Evolutionary conservation across 1,284 basidiomycete genomes (phyloP), one percentile per base, ranked within the genome.

Genomic region (Rhodotorula mucilaginosa): DNA sequence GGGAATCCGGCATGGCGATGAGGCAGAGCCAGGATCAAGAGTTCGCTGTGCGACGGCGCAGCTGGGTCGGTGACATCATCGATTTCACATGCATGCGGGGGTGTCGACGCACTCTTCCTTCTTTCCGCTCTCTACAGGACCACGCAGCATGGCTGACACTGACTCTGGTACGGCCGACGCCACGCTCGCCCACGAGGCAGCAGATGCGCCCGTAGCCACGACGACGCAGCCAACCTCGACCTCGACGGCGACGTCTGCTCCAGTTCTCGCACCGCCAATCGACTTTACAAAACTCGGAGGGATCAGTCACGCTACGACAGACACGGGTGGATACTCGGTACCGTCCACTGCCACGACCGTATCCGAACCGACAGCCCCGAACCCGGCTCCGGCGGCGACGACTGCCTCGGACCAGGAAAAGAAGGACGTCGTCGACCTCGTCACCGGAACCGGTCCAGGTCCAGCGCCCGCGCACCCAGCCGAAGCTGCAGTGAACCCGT

Each of bases 381-480:
- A 16, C n/a, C 58, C 34, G 34, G 39, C 34, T 10, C 26, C 34
- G 23, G 18, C 48, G 5, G 3, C 7, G 31, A 29, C 64, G 23
- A 29, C 44, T 39, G 13, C n/a, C 49, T 31, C 26, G 16, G 44
- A 26, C 2, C 44, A 26, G 31, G 26, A 26, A 31, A 31, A 31
- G 13, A 29, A 44, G 21, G 21, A 59, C 8, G 39, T 58, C 39
- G 49, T 52, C 58, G 34, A 52, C 13, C 44, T 67, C 51, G 59
- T 56, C 19, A 51, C 60, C 59, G 52, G 58, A 15, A 58, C 65
- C 18, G 65, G 59, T 2, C 59, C 65, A 44, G 65, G 59, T 2
- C 59, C 65, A 44, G 39, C 13, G 65, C 59, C 12, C n/a, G 21
- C 13, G 51, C 62, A 8, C 26, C 54, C 39, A 18, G 49, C 48